A percentile compares a stretch with the other conserved stretches of the same genome.
These are phyloP conservation scores for Aspergillus sp. DNA, from an alignment of 2,329 filamentous ascomycete genomes.

Conservation along the genomic window DNA sequence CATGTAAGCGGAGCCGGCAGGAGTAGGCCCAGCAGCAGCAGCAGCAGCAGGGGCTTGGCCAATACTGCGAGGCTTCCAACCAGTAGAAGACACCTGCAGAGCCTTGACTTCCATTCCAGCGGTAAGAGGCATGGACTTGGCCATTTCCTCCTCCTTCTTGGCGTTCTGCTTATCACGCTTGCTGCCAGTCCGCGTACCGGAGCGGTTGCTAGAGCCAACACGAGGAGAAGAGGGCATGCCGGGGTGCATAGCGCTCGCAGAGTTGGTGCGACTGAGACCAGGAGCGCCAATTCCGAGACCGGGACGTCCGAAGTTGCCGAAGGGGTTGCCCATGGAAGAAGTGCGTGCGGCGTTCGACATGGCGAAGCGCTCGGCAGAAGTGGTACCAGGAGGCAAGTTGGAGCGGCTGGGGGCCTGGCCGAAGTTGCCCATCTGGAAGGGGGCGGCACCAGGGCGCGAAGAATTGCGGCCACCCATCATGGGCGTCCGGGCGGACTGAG, in stretches of 20 bases:
- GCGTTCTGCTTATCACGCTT: conserved; percentile 53
- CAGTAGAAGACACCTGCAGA: conserved; percentile 68
- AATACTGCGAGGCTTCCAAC: conserved; percentile 87
- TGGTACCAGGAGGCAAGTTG: conserved; percentile 73
- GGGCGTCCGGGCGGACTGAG: conserved; percentile 55
- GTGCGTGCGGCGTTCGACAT: conserved; percentile 57
- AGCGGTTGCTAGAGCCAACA: conserved; percentile 65
- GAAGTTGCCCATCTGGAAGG: conserved; percentile 72
- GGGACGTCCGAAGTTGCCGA: conserved; percentile 64
- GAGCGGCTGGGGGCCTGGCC: conserved; percentile 49
- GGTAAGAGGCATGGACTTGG: conserved; percentile 90
- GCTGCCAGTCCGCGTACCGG: conserved; percentile 50
- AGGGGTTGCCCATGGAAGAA: conserved; percentile 52
- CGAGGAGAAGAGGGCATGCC: conserved; percentile 71
- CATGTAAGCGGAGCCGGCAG: conserved; percentile 62
- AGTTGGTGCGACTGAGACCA: conserved; percentile 65
- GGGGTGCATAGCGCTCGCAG: conserved; percentile 54
- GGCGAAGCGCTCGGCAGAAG: conserved; percentile 73
- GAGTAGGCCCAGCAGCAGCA: conserved; percentile 48
- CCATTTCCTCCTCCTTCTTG: conserved; percentile 67
- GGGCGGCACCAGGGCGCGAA: conserved; percentile 53
- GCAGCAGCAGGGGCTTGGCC: conserved; percentile 43
- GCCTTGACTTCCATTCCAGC: conserved; percentile 78
- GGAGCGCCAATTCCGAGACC: conserved; percentile 63
- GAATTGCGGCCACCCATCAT: conserved; percentile 52